A percentile compares a stretch with the other conserved stretches of the same genome.
phyloP scores from a whole-genome alignment of 495 filamentous ascomycete species.

The Bryoglossum gracile region DNA sequence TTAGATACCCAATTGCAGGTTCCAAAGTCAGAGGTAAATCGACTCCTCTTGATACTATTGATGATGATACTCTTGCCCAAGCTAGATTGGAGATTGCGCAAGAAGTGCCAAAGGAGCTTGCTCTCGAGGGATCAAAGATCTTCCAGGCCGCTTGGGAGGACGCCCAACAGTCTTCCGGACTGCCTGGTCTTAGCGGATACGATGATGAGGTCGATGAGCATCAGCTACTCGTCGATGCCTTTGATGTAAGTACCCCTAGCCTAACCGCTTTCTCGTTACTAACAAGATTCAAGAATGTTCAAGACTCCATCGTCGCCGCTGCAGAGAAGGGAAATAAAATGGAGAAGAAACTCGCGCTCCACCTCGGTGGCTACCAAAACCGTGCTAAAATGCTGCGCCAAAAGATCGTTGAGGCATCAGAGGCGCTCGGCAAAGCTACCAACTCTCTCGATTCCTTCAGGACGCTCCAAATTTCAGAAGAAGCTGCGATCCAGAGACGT shows the following conservation, averaged over 20 bases:
- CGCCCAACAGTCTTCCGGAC: slow-evolving; percentile 46
- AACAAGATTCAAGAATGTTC: slow-evolving; percentile 50
- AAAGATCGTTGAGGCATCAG: slow-evolving; percentile 73
- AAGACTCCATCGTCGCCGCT: slow-evolving; percentile 59
- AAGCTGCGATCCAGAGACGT: slow-evolving; percentile 61
- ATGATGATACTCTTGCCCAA: slow-evolving; percentile 62
- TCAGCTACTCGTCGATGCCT: slow-evolving; percentile 52
- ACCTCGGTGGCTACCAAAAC: slow-evolving; percentile 85
- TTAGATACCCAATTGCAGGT: slow-evolving; percentile 61
- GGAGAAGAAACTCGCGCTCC: slow-evolving; percentile 86
- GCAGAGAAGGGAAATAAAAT: slow-evolving; percentile 77
- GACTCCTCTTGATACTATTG: slow-evolving; percentile 53
- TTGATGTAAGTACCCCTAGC: slow-evolving; percentile 47
- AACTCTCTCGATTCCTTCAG: slow-evolving; percentile 68
- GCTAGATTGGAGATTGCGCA: slow-evolving; percentile 70
- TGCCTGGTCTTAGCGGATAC: slow-evolving; percentile 75
- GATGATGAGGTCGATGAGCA: slow-evolving; percentile 62
- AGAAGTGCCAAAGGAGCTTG: slow-evolving; percentile 55
- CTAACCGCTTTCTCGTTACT: slow-evolving; percentile 15
- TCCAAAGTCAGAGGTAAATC: slow-evolving; percentile 55
- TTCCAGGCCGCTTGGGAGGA: slow-evolving; percentile 64
- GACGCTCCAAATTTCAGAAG: slow-evolving; percentile 69
- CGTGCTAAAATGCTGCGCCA: slow-evolving; percentile 71
- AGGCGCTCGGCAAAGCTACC: slow-evolving; percentile 66
- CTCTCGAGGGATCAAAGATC: slow-evolving; percentile 44